Evolutionary conservation across 345 rosid species (phyloP).

Genomic region (Heritiera fomes): DNA sequence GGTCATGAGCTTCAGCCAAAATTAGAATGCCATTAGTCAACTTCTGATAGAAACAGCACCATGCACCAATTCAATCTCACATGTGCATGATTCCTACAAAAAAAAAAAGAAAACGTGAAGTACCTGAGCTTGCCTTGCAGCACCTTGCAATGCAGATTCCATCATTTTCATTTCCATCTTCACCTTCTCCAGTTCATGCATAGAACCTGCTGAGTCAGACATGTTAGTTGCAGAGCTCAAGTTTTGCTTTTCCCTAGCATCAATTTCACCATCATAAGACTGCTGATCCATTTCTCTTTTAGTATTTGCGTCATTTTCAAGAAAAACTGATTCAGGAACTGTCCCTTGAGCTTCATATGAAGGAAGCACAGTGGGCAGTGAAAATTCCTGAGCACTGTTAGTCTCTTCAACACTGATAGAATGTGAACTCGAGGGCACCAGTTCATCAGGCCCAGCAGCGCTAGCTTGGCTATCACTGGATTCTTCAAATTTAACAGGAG

Average conservation of each 20-base stretch:
- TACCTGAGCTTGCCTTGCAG: conserved; percentile 99
- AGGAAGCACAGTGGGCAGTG: conserved; percentile 36
- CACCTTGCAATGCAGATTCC: conserved; percentile 97
- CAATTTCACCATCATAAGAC: conserved; percentile 41
- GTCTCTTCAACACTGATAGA: conserved; percentile 32
- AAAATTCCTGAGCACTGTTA: conserved; percentile 37
- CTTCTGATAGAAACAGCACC: neutral
- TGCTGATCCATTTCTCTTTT: conserved; percentile 38
- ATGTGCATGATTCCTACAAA: neutral
- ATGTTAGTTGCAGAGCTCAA: conserved; percentile 46
- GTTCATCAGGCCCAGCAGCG: conserved; percentile 17
- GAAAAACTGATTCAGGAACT: conserved; percentile 42
- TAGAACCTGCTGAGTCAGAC: conserved; percentile 43
- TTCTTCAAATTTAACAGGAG: conserved; percentile 41
- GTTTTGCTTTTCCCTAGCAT: conserved; percentile 40
- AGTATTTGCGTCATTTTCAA: conserved; percentile 24
- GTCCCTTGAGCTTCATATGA: conserved; percentile 47
- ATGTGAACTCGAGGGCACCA: conserved; percentile 41
- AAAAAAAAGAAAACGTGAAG: conserved; percentile 21
- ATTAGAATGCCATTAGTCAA: conserved; percentile 37
- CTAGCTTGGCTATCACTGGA: conserved; percentile 35
- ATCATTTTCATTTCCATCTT: conserved; percentile 91
- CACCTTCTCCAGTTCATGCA: conserved; percentile 68
- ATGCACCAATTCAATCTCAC: conserved; percentile 5
- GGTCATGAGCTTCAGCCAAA: conserved; percentile 24